Conservation (phyloP, 805 yeast species). For the Lachancea cidri region DNA sequence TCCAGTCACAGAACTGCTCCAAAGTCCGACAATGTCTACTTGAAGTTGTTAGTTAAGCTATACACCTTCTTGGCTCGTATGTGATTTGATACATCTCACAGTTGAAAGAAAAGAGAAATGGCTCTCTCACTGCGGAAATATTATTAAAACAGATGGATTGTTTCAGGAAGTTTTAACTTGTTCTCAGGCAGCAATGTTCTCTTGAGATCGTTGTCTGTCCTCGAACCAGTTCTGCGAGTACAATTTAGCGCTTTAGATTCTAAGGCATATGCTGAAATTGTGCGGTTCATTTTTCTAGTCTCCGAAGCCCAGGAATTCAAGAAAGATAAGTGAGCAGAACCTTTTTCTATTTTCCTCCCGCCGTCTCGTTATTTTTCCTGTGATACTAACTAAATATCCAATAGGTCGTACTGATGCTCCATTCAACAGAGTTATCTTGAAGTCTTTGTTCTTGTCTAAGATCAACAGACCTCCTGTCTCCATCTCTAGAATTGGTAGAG, state of each 20-base stretch:
- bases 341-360: slow-evolving; percentile 17
- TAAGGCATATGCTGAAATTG: slow-evolving; percentile 1
- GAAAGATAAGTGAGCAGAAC: slow-evolving; percentile 47
- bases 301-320: background rate
- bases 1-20: slow-evolving; percentile 98
- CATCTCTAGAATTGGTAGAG: slow-evolving; percentile 82
- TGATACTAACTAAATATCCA: slow-evolving; percentile 35
- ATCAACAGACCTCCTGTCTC: slow-evolving; percentile 99
- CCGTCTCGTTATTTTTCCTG: slow-evolving; percentile 15
- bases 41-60: slow-evolving; percentile 94
- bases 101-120: slow-evolving; percentile 11
- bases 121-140: slow-evolving; percentile 10
- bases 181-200: background rate
- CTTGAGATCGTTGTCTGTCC: slow-evolving; percentile 1
- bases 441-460: slow-evolving; percentile 94
- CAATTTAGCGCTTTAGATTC: slow-evolving; percentile 9
- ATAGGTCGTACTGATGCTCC: slow-evolving; percentile 97
- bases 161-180: background rate
- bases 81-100: slow-evolving; percentile 37
- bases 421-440: slow-evolving; percentile 97
- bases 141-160: background rate
- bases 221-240: slow-evolving; percentile 11
- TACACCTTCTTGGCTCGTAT: slow-evolving; percentile 99
- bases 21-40: slow-evolving; percentile 98
- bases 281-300: slow-evolving; percentile 7